phyloP scores from a whole-genome alignment of 1,284 basidiomycete species.

The Lignosus rhinocerotis region DNA sequence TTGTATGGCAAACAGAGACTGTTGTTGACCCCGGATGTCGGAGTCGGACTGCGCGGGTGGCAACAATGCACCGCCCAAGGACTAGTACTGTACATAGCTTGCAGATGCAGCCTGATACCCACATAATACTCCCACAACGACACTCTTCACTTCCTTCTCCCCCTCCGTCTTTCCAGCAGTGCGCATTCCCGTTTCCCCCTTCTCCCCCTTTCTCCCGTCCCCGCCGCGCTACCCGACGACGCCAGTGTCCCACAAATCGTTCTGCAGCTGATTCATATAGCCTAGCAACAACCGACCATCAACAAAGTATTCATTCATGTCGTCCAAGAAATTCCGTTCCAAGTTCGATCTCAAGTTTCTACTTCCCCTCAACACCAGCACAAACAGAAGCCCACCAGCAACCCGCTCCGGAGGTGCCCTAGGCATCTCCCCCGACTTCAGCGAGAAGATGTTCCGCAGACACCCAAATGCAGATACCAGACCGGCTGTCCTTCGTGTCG shows the following conservation, averaged over 20 bases:
- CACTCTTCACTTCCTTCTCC: background rate
- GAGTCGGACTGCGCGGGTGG: background rate
- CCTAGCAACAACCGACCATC: background rate
- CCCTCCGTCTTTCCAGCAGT: background rate
- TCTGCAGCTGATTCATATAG: background rate
- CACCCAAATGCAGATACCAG: slow-evolving; percentile 4
- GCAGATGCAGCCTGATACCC: background rate
- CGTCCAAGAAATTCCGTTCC: slow-evolving; percentile 24
- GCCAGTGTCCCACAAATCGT: background rate
- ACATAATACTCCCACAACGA: background rate
- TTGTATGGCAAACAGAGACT: slow-evolving; percentile 1
- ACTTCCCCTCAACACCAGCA: slow-evolving; percentile 12
- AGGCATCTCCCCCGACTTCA: slow-evolving; percentile 13
- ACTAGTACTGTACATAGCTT: background rate
- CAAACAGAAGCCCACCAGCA: background rate
- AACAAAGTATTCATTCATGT: slow-evolving; percentile 13
- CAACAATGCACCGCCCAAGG: slow-evolving; percentile 7
- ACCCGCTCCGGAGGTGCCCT: slow-evolving; percentile 1
- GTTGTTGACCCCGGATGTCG: too few relatives aligned
- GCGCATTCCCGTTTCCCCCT: background rate
- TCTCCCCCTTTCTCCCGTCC: slow-evolving; percentile 1
- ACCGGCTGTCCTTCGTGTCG: slow-evolving; percentile 2
- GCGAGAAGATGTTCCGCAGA: slow-evolving; percentile 18
- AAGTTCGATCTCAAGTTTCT: slow-evolving; percentile 25
- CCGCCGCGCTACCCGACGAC: slow-evolving; percentile 3